Evolutionary conservation across 2,329 filamentous ascomycete species (phyloP).

Genomic region (Lojkania enalia): DNA sequence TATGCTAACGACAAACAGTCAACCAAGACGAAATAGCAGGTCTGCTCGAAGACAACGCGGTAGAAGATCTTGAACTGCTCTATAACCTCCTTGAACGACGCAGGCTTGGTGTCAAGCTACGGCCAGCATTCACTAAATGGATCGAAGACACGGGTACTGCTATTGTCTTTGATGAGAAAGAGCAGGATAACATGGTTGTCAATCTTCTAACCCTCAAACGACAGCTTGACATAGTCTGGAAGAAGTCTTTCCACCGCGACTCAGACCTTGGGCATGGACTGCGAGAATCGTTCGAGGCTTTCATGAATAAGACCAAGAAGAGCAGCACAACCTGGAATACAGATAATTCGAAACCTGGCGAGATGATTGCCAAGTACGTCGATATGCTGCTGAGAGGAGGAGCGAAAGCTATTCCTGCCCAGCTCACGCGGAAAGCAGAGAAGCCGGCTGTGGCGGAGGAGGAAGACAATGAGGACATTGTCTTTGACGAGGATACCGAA

Average conservation of each 20-base stretch:
- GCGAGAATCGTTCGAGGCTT: conserved; percentile 81
- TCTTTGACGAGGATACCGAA: conserved; percentile 87
- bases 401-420: conserved; percentile 76
- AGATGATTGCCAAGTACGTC: conserved; percentile 98
- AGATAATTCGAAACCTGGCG: conserved; percentile 89
- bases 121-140: conserved; percentile 74
- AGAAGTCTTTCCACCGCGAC: conserved; percentile 74
- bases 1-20: conserved; percentile 52
- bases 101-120: conserved; percentile 70
- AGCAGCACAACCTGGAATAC: conserved; percentile 72
- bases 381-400: conserved; percentile 87
- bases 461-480: conserved; percentile 61
- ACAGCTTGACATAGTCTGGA: conserved; percentile 75
- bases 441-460: conserved; percentile 62
- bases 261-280: conserved; percentile 77
- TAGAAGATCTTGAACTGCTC: conserved; percentile 71
- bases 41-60: conserved; percentile 71
- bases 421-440: conserved; percentile 61
- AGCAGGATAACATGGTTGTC: conserved; percentile 83
- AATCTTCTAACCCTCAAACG: conserved; percentile 80
- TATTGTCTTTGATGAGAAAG: conserved; percentile 79
- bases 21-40: conserved; percentile 69
- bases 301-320: conserved; percentile 87
- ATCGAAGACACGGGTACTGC: conserved; percentile 73
- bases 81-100: conserved; percentile 77